Base-by-base conservation (phyloP, 2,329 filamentous ascomycete genomes). In the Colletotrichum musae region DNA sequence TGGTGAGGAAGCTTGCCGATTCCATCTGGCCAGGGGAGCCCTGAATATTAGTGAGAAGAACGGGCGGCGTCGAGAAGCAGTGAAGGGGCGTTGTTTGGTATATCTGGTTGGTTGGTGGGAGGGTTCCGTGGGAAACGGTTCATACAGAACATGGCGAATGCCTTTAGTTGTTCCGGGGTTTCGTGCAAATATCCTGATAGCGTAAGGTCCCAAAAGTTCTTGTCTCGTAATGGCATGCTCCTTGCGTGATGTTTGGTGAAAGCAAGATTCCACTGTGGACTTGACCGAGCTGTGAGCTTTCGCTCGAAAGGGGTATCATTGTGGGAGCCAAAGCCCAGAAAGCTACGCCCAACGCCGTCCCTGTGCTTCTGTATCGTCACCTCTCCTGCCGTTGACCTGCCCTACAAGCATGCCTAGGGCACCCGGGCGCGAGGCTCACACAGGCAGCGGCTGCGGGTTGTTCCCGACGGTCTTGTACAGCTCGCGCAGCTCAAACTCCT, bases 381-480 rank as follows among this genome's bases (percentile, higher is more conserved):
- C 45, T 18, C 18, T 47, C 18, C 45, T 47, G 7, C 7, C 28
- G 28, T 32, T 9, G 28, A 32, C 18, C 18, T 24, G 21, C 32
- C 28, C 32, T 36, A 3, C 32, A 6, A 36, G 32, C 32, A 36
- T 36, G 32, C 32, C 32, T 4, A 6, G 28, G 5, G 28, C 28
- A 6, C 28, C 4, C 28, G 28, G 7, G 32, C 7, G 32, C 32
- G 5, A 2, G 13, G 2, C 21, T 48, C 47, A 71, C 26, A 59
- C 45, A 16, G 67, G 24, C 62, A 70, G 13, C 0, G 76, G 75
- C 63, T 82, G 81, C 16, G 80, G 80, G 58, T 88, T 87, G 71
- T 91, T 92, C 1, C 89, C 88, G 0, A 91, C 87, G 2, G 85
- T 87, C 78, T 90, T 90, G 79, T 91, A 92, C 58, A 91, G 78